Conservation (phyloP, 164 flowering plant genomes). For the Platanus orientalis region DNA sequence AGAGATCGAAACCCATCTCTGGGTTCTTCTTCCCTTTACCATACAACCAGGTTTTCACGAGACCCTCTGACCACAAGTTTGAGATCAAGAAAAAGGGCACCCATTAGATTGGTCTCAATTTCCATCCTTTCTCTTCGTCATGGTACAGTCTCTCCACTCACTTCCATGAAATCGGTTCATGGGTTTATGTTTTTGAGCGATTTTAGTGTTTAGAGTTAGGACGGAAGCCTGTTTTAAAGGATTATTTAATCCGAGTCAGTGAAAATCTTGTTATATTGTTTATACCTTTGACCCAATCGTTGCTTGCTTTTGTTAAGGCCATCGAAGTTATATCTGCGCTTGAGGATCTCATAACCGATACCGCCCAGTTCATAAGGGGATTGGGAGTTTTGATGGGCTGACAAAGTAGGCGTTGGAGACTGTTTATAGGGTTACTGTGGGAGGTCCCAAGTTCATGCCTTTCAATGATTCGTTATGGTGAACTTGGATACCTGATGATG, state of each 20-base stretch:
- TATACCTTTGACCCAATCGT: neutral
- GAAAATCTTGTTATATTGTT: conserved; percentile 1
- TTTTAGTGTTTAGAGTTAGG: neutral
- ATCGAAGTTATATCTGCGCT: conserved; percentile 49
- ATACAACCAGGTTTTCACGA: neutral
- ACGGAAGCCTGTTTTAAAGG: conserved; percentile 31
- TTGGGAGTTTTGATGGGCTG: conserved; percentile 33
- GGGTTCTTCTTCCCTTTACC: neutral
- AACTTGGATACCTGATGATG: neutral
- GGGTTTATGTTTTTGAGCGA: conserved; percentile 46
- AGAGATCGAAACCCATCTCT: neutral
- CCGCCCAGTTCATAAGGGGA: conserved; percentile 34
- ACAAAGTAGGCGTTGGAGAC: conserved; percentile 38
- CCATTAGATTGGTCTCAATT: neutral
- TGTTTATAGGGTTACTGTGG: conserved; percentile 65
- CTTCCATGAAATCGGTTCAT: conserved; percentile 55
- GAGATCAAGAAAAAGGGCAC: neutral
- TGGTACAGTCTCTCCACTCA: conserved; percentile 21
- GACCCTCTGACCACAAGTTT: neutral
- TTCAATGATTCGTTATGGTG: neutral
- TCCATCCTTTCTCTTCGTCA: conserved; percentile 18
- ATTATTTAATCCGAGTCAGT: conserved; percentile 45
- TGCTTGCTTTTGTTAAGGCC: neutral
- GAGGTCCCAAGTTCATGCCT: conserved; percentile 62
- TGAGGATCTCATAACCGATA: conserved; percentile 50